Evolutionary conservation across 192 early-diverging fungal genomes (phyloP).

Genomic region (Paraglomus occultum): DNA sequence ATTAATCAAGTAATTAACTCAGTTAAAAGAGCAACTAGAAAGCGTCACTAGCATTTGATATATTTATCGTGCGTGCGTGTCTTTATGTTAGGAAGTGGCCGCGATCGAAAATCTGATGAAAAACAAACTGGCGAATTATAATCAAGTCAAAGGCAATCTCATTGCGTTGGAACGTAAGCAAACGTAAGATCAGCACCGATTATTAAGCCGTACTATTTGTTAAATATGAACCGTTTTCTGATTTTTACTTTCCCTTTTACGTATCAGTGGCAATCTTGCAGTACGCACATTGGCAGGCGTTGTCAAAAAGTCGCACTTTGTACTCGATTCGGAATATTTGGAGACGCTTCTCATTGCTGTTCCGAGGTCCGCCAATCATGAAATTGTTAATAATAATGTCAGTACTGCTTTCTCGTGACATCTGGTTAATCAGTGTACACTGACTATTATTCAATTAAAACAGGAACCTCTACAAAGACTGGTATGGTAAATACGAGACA

Average conservation of each 20-base stretch:
- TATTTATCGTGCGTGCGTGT: neutral
- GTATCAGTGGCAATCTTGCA: slow-evolving; percentile 79
- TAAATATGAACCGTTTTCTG: neutral
- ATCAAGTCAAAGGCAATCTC: slow-evolving; percentile 75
- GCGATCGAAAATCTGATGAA: slow-evolving; percentile 90
- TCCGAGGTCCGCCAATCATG: slow-evolving; percentile 68
- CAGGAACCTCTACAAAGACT: slow-evolving; percentile 72
- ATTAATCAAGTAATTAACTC: slow-evolving; percentile 74
- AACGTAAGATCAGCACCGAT: slow-evolving; percentile 49
- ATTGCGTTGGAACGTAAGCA: slow-evolving; percentile 82
- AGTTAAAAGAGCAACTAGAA: neutral
- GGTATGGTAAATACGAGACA: slow-evolving; percentile 85
- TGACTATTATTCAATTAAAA: slow-evolving; percentile 4
- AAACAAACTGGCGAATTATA: slow-evolving; percentile 84
- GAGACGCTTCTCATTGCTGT: slow-evolving; percentile 92
- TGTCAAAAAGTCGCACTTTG: slow-evolving; percentile 89
- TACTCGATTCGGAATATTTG: slow-evolving; percentile 92
- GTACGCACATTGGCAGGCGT: slow-evolving; percentile 83
- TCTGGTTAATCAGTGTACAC: neutral
- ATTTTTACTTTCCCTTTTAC: slow-evolving; percentile 8
- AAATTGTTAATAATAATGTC: too few relatives aligned
- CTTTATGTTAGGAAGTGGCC: slow-evolving; percentile 68
- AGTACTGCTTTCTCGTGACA: neutral
- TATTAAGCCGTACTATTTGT: neutral
- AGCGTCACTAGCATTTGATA: neutral